Evolutionary conservation across 2,329 filamentous ascomycete genomes (phyloP).

Genomic region (Teratosphaeria nubilosa): DNA sequence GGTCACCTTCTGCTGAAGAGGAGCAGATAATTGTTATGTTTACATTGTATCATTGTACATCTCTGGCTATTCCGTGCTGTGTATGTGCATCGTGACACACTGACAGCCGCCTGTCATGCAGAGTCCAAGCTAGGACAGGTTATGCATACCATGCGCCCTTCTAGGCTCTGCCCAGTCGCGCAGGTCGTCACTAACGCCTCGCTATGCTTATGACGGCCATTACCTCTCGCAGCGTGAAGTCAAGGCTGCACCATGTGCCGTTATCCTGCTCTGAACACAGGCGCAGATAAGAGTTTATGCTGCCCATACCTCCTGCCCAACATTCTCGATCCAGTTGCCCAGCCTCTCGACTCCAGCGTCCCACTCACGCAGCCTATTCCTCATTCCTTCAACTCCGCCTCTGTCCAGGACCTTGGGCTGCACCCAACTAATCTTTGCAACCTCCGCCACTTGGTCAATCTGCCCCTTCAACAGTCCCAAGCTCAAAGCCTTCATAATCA

Average conservation of each 20-base stretch:
- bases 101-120: not conserved
- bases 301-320: conserved; percentile 93
- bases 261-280: not conserved
- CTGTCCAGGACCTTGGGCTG: conserved; percentile 96
- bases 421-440: conserved; percentile 96
- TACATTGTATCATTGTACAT: not conserved
- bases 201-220: not conserved
- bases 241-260: not conserved
- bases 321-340: conserved; percentile 91
- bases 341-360: conserved; percentile 91
- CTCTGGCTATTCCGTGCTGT: not conserved
- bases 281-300: conserved; percentile 39
- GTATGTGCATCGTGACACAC: not conserved
- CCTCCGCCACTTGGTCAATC: conserved; percentile 90
- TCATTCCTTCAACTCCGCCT: conserved; percentile 90
- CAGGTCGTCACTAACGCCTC: not conserved
- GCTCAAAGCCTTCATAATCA: conserved; percentile 98
- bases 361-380: conserved; percentile 80
- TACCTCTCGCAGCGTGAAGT: not conserved
- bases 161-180: not conserved
- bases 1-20: too few relatives aligned
- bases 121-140: not conserved
- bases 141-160: not conserved
- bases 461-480: conserved; percentile 80
- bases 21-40: not conserved